A percentile compares a stretch with the other conserved stretches of the same genome.
phyloP scores from a whole-genome alignment of 371 early-diverging fungal species.

The Blastocladiella emersonii region DNA sequence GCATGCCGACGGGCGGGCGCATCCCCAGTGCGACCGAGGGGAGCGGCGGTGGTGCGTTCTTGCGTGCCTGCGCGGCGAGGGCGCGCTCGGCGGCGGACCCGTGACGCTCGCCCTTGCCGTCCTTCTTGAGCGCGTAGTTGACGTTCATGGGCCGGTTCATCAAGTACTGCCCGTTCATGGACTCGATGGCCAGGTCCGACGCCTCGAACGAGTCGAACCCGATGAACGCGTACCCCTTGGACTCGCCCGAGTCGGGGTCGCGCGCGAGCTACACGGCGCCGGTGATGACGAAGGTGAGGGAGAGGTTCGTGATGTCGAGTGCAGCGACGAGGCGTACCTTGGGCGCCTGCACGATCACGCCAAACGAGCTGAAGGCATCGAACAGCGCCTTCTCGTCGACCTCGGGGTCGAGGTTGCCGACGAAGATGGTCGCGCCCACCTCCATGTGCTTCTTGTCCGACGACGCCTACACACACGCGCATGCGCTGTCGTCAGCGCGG shows the following conservation, averaged over 20 bases:
- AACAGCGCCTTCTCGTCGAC: constrained; percentile 90
- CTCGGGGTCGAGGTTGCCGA: constrained; percentile 87
- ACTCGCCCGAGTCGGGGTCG: constrained; percentile 72
- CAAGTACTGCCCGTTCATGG: constrained; percentile 94
- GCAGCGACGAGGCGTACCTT: constrained; percentile 38
- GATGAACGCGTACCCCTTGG: constrained; percentile 91
- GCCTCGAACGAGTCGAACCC: constrained; percentile 87
- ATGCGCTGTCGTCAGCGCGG: background rate
- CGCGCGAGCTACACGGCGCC: constrained; percentile 45
- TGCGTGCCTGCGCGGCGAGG: background rate
- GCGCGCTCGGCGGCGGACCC: constrained; percentile 67
- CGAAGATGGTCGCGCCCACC: constrained; percentile 91
- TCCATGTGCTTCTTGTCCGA: constrained; percentile 81
- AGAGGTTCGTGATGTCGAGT: constrained; percentile 1
- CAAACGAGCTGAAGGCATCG: constrained; percentile 93
- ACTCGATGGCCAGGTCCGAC: constrained; percentile 88
- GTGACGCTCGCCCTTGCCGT: constrained; percentile 94
- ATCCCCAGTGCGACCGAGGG: too few relatives aligned
- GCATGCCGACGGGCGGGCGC: too few relatives aligned
- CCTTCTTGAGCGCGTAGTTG: constrained; percentile 92
- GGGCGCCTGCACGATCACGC: constrained; percentile 72
- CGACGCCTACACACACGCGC: constrained; percentile 37
- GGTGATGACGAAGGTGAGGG: background rate
- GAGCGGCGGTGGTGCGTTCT: background rate
- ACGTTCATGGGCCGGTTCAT: constrained; percentile 84